Percentiles rank a stretch among this genome's conserved stretches.
These are phyloP conservation scores for Xylariaceae sp. DNA, from an alignment of 2,329 filamentous ascomycete species.

Conservation along the genomic window DNA sequence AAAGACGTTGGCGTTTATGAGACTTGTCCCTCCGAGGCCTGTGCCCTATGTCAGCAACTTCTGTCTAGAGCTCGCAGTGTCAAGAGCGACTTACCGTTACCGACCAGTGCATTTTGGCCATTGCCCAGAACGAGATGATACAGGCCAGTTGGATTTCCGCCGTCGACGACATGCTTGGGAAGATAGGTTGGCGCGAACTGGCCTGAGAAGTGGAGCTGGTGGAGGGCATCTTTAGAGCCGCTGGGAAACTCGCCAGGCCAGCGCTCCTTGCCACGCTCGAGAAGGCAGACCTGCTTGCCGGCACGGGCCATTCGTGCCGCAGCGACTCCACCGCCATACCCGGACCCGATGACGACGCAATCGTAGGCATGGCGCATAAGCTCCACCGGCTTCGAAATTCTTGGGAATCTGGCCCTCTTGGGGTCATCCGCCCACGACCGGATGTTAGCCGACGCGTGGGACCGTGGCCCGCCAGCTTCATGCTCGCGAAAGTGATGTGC, in stretches of 20 bases:
- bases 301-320: conserved; percentile 59
- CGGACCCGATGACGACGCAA: conserved; percentile 62
- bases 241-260: conserved; percentile 63
- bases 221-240: conserved; percentile 39
- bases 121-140: conserved; percentile 59
- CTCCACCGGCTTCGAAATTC: conserved; percentile 52
- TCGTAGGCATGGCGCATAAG: conserved; percentile 56
- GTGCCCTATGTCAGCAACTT: conserved; percentile 3
- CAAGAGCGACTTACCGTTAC: conserved; percentile 42
- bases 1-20: conserved; percentile 65
- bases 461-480: conserved; percentile 31
- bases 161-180: conserved; percentile 38
- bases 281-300: conserved; percentile 55
- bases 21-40: conserved; percentile 60
- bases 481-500: conserved; percentile 29
- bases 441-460: conserved; percentile 28
- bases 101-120: conserved; percentile 58
- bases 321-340: conserved; percentile 63
- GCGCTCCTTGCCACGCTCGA: conserved; percentile 59
- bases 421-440: conserved; percentile 28
- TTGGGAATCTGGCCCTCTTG: conserved; percentile 37
- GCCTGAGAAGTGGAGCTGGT: conserved; percentile 53
- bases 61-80: conserved; percentile 1
- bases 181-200: conserved; percentile 41
- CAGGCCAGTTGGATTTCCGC: conserved; percentile 53